Conservation (phyloP, 495 filamentous ascomycete genomes). For the Podospora pseudoanserina region DNA sequence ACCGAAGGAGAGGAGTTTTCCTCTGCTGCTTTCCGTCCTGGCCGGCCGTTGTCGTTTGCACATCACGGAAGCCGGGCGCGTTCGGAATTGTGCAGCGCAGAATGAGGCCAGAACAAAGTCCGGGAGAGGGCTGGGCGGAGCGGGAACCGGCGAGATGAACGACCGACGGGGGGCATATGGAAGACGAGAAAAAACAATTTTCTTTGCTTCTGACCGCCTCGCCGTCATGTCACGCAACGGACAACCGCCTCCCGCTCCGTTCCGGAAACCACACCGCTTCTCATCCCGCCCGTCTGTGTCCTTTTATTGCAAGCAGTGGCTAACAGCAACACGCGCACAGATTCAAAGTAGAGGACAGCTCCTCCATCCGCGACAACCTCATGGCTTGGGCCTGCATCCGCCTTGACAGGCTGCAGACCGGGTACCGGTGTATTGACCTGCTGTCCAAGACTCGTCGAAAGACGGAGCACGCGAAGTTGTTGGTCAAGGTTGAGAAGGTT, state of each 20-base stretch:
- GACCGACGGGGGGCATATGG: not conserved
- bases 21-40: not conserved
- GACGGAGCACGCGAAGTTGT: constrained; percentile 56
- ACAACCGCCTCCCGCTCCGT: not conserved
- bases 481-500: constrained; percentile 59
- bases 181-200: not conserved
- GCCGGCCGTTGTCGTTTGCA: not conserved
- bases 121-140: not conserved
- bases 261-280: not conserved
- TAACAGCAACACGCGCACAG: constrained; percentile 35
- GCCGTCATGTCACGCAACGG: not conserved
- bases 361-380: constrained; percentile 52
- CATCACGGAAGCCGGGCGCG: not conserved
- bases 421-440: constrained; percentile 73
- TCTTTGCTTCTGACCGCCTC: not conserved
- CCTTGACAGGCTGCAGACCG: constrained; percentile 72
- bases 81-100: not conserved
- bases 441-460: constrained; percentile 45
- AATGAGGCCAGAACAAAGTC: not conserved
- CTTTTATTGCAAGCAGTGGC: not conserved
- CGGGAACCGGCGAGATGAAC: not conserved
- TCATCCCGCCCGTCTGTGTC: not conserved
- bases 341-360: constrained; percentile 76
- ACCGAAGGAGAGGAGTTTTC: constrained; percentile 4
- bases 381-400: constrained; percentile 87